These are phyloP conservation scores for Chalaropsis thielavioides DNA, from an alignment of 2,329 filamentous ascomycete genomes.

Conservation along the genomic window DNA sequence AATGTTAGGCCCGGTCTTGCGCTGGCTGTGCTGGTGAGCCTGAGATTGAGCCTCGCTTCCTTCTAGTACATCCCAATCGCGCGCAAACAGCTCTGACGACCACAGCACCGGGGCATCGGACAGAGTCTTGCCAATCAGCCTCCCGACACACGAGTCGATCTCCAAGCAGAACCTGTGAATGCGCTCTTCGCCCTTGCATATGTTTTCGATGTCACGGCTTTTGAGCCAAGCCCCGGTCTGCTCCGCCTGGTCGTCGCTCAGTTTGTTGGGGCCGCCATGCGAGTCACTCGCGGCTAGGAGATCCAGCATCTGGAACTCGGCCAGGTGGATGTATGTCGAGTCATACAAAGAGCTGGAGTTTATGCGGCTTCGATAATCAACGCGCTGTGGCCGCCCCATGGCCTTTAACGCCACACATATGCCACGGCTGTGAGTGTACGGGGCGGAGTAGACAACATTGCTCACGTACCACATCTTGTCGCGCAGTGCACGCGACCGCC, in stretches of 20 bases:
- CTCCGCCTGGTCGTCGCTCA: constrained; percentile 89
- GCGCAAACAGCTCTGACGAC: constrained; percentile 77
- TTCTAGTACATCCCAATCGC: constrained; percentile 54
- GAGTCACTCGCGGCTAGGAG: constrained; percentile 68
- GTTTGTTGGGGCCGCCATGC: constrained; percentile 83
- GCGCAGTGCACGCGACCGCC: constrained; percentile 56
- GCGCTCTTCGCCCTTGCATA: constrained; percentile 86
- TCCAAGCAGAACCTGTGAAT: constrained; percentile 91
- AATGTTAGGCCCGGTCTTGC: no score
- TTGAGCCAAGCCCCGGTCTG: constrained; percentile 72
- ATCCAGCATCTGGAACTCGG: constrained; percentile 74
- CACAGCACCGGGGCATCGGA: constrained; percentile 76
- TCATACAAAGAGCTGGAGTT: constrained; percentile 30
- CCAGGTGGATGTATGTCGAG: constrained; percentile 58
- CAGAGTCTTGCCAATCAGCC: constrained; percentile 71
- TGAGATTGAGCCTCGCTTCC: no score
- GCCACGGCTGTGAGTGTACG: constrained; percentile 75
- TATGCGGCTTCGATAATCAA: constrained; percentile 20
- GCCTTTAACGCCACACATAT: constrained; percentile 78
- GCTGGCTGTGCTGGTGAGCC: no score
- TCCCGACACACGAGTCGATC: constrained; percentile 70
- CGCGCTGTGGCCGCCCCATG: constrained; percentile 58
- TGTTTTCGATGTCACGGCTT: constrained; percentile 71
- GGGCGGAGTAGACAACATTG: constrained; percentile 77
- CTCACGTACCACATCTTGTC: constrained; percentile 99